Evolutionary conservation across 169 alveolate genomes (phyloP).

Genomic region (Plasmodium ovale): DNA sequence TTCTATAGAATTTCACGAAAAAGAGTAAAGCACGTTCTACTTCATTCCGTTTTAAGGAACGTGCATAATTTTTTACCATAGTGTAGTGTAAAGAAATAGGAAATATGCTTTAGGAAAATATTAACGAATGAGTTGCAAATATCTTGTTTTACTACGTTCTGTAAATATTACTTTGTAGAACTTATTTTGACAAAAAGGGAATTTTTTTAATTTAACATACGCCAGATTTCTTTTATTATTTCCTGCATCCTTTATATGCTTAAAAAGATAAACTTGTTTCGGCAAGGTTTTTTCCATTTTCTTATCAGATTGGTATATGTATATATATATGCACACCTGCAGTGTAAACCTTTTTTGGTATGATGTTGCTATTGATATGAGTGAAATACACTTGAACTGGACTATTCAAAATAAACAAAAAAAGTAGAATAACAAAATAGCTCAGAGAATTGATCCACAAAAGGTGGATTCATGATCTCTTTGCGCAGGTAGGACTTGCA

Average conservation of each 20-base stretch:
- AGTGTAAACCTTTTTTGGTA: not conserved
- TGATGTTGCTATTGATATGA: not conserved
- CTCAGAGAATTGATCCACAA: no score
- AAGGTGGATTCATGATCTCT: no score
- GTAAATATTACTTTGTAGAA: not conserved
- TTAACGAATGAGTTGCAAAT: not conserved
- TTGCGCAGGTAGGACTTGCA: no score
- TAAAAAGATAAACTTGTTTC: no score
- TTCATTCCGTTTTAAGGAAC: not conserved
- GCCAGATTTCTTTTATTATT: no score
- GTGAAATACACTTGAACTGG: not conserved
- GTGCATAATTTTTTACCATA: not conserved
- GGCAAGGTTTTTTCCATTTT: not conserved
- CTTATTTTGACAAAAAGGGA: not conserved
- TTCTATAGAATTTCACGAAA: not conserved
- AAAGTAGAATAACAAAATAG: no score
- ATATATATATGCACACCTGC: not conserved
- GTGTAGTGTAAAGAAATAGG: not conserved
- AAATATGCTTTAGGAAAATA: constrained; percentile 8
- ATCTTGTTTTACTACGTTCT: not conserved
- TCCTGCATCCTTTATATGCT: no score
- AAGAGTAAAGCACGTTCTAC: not conserved
- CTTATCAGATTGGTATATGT: not conserved
- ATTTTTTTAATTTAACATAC: no score
- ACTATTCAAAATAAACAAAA: no score